Evolutionary conservation across 352 stramenopile species (phyloP), one percentile per base, ranked within the genome.

Genomic region (Phytophthora quininea): DNA sequence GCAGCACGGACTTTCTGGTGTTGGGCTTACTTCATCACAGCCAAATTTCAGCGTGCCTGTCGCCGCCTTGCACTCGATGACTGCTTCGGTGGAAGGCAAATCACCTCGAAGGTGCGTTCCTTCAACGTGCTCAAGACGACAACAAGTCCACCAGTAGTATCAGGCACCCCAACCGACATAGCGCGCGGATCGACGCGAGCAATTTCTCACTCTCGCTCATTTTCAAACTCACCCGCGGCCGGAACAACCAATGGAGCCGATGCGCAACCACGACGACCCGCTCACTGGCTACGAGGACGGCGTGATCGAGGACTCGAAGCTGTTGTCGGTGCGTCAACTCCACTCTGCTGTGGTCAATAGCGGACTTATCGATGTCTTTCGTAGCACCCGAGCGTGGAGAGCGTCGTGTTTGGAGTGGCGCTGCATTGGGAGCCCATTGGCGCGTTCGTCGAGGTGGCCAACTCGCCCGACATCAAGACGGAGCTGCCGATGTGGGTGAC

Each of bases 391-490:
- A 63, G 10, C 14, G 33, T 70, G 49, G 67, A 67, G 27, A 59
- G 55, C 10, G 56, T 48, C 33, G 29, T 64, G 8, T 74, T 67
- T 45, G 67, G 62, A 12, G 52, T 71, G 10, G 62, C 62, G 12
- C 33, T 74, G 52, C 30, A 32, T 19, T 77, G 69, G 69, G 49
- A 71, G 38, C 61, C 40, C 40, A 51, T 77, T 9, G 38, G 49
- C 27, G 57, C 49, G 10, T 74, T 77, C 33, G 56, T 74, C 8
- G 33, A 54, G 27, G 51, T 70, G 38, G 64, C 53, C 49, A 77
- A 77, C 33, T 57, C 33, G 15, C 24, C 54, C 6, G 12, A 35
- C 15, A 30, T 56, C 8, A 31, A n/a, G 10, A 31, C 38, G 1
- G 14, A 63, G 38, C 48, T 33, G 5, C 64, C 60, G 2, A 19